A percentile compares a stretch with the other conserved stretches of the same genome.
Evolutionary conservation across 2,329 filamentous ascomycete genomes (phyloP).

Genomic region (Lasiodiplodia citricola): DNA sequence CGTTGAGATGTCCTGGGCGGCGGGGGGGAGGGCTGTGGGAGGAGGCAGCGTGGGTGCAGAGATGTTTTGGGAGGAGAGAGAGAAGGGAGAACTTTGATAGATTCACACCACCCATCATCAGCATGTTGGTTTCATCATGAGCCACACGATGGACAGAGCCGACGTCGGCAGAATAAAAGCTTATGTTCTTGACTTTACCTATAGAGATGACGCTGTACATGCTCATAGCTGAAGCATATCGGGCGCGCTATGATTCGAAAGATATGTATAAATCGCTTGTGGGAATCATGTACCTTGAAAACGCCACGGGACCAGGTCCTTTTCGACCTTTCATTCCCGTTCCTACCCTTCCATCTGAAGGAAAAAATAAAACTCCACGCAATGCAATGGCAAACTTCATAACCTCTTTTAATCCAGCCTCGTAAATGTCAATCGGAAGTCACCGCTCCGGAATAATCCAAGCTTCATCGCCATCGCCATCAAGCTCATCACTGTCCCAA

Average conservation of each 20-base stretch:
- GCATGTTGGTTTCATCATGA: no score
- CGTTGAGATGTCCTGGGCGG: no score
- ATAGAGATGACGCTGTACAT: not conserved
- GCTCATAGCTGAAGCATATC: not conserved
- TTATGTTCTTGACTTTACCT: not conserved
- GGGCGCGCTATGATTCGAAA: no score
- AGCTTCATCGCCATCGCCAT: conserved; percentile 36
- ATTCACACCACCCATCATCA: no score
- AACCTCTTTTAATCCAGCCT: not conserved
- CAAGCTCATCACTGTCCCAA: conserved; percentile 65
- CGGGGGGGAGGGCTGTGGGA: no score
- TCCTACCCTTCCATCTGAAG: not conserved
- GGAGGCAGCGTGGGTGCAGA: no score
- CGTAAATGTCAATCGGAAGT: not conserved
- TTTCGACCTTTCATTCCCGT: not conserved
- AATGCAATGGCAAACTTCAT: not conserved
- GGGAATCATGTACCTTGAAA: not conserved
- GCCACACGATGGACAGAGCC: no score
- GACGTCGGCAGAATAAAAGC: no score
- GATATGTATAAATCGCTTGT: no score
- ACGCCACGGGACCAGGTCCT: not conserved
- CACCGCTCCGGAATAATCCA: conserved; percentile 30
- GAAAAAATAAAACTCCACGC: conserved; percentile 8
- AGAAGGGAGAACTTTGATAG: no score
- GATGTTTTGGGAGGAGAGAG: no score